Evolutionary conservation across 371 early-diverging fungal species (phyloP).

Genomic region (Mucor mucedo): DNA sequence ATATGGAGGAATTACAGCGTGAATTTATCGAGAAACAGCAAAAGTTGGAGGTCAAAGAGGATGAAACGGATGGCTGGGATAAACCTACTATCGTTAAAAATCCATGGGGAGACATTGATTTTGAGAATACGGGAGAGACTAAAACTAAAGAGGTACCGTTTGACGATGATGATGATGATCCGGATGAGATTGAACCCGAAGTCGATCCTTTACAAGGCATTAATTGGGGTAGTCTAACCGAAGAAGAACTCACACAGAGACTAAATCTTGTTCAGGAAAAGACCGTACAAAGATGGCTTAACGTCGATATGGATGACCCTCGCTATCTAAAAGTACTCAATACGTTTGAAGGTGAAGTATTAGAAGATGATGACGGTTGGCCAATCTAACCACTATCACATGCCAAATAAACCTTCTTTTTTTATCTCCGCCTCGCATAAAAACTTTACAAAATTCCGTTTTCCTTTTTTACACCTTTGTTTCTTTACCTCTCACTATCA

Average conservation of each 20-base stretch:
- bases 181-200: constrained; percentile 22
- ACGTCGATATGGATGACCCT: constrained; percentile 43
- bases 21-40: constrained; percentile 31
- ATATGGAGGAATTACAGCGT: constrained; percentile 30
- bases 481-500: not conserved
- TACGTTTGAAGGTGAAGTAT: constrained; percentile 29
- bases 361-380: constrained; percentile 33
- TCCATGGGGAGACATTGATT: constrained; percentile 3
- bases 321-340: constrained; percentile 44
- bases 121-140: not conserved
- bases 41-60: not conserved
- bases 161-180: constrained; percentile 32
- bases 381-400: constrained; percentile 3
- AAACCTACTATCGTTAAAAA: constrained; percentile 9
- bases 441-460: not conserved
- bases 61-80: constrained; percentile 38
- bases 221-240: constrained; percentile 43
- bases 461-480: not conserved
- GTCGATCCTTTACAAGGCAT: constrained; percentile 41
- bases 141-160: not conserved
- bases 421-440: not conserved
- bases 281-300: constrained; percentile 44
- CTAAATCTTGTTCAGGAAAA: constrained; percentile 39
- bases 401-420: not conserved
- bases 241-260: constrained; percentile 44